Conservation (phyloP, 1,139 yeast species). For the Kurtzmaniella quercitrusa region DNA sequence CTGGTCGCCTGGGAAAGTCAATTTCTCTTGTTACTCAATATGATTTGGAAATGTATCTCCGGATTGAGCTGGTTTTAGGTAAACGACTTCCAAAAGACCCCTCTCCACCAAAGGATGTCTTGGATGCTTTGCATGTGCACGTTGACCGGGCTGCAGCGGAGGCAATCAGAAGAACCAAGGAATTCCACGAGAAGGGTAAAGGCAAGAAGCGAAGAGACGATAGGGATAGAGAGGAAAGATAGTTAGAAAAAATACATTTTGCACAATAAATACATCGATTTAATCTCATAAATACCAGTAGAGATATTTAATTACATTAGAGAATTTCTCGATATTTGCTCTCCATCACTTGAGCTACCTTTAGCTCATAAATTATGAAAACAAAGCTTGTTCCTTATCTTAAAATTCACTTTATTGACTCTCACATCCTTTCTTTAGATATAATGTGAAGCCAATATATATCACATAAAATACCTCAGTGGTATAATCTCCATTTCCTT, state of each 20-base stretch:
- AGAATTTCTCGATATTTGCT: no score
- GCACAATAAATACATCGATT: background rate
- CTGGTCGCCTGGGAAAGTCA: constrained; percentile 93
- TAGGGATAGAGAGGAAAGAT: constrained; percentile 46
- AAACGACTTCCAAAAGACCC: constrained; percentile 80
- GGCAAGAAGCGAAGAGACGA: constrained; percentile 33
- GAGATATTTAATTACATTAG: no score
- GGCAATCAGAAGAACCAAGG: constrained; percentile 81
- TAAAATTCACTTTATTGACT: no score
- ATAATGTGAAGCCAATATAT: no score
- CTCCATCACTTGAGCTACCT: no score
- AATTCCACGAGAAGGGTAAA: constrained; percentile 50
- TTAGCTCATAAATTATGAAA: no score
- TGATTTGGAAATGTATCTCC: constrained; percentile 79
- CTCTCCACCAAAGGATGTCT: constrained; percentile 67
- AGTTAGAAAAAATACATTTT: constrained; percentile 3
- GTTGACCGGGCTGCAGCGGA: constrained; percentile 92
- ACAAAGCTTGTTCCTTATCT: no score
- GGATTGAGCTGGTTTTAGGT: constrained; percentile 84
- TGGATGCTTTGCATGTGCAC: constrained; percentile 74
- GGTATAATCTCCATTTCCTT: background rate
- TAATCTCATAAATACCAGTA: background rate
- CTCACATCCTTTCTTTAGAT: no score
- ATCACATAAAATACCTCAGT: background rate
- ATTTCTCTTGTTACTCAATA: constrained; percentile 91